Percentiles rank a stretch among this genome's conserved stretches.
phyloP scores from a whole-genome alignment of 768 basidiomycete species.

The Sporobolomyces phaffii region DNA sequence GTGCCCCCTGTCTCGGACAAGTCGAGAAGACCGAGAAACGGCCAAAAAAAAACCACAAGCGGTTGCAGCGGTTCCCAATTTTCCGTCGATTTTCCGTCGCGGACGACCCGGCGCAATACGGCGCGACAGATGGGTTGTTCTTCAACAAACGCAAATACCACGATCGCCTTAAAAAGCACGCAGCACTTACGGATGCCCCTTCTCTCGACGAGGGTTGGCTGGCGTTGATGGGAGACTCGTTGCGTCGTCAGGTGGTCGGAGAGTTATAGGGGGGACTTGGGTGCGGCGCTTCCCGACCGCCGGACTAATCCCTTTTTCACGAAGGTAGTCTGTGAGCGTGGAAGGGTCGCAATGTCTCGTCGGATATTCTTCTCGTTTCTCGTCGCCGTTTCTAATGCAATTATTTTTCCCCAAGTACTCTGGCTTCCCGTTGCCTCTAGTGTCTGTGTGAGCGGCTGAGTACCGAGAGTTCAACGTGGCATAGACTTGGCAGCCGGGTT shows the following conservation, averaged over 20 bases:
- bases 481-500: too few species aligned
- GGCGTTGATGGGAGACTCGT: conserved; percentile 20
- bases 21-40: too few species aligned
- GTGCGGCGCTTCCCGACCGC: conserved; percentile 28
- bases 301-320: conserved; percentile 9
- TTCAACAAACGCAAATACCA: conserved; percentile 23
- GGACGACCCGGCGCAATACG: neutral
- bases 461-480: too few species aligned
- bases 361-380: conserved; percentile 5
- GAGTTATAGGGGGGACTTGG: conserved; percentile 26
- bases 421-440: too few species aligned
- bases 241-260: conserved; percentile 31
- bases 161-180: conserved; percentile 29
- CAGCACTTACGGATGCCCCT: conserved; percentile 5
- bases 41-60: too few species aligned
- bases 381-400: neutral
- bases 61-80: too few species aligned
- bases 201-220: neutral
- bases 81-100: too few species aligned
- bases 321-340: conserved; percentile 18
- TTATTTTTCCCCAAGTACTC: too few species aligned
- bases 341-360: conserved; percentile 34
- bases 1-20: too few species aligned
- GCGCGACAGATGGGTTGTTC: neutral
- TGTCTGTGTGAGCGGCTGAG: too few species aligned